Evolutionary conservation across 2,329 filamentous ascomycete species (phyloP).

Genomic region (Orbilia brochopaga): DNA sequence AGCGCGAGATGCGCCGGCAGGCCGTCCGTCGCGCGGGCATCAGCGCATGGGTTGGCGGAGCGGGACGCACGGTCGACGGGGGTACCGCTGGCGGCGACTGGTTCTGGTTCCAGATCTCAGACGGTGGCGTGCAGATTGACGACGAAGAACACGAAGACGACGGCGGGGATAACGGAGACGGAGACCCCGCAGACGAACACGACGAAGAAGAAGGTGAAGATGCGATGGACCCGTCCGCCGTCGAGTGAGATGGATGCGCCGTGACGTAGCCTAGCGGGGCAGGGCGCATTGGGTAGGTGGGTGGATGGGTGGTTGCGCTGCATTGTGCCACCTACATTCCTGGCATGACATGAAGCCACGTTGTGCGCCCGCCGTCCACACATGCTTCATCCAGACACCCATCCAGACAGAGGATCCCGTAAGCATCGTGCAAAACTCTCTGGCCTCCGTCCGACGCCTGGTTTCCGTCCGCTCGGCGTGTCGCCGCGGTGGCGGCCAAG

Average conservation of each 20-base stretch:
- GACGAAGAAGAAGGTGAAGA: background rate
- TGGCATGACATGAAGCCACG: background rate
- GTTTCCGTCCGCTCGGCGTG: background rate
- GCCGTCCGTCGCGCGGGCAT: constrained; percentile 33
- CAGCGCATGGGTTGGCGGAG: constrained; percentile 48
- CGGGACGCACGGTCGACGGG: constrained; percentile 26
- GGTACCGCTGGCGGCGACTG: constrained; percentile 25
- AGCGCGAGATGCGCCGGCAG: constrained; percentile 19
- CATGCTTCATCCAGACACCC: background rate
- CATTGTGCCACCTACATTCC: background rate
- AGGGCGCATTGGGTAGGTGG: background rate
- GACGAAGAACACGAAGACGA: constrained; percentile 15
- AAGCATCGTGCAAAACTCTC: too few species aligned
- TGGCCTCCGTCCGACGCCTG: background rate
- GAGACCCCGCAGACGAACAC: too few species aligned
- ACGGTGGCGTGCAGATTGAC: constrained; percentile 32
- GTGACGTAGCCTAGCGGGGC: background rate
- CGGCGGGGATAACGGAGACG: background rate
- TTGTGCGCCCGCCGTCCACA: background rate
- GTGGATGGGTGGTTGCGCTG: too few species aligned
- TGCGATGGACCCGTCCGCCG: background rate
- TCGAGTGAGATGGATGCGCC: background rate
- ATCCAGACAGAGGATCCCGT: background rate
- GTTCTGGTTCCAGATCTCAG: constrained; percentile 48
- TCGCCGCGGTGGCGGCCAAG: background rate